These are phyloP conservation scores for Calonectria fujianensis DNA, from an alignment of 2,329 filamentous ascomycete species.

Conservation along the genomic window DNA sequence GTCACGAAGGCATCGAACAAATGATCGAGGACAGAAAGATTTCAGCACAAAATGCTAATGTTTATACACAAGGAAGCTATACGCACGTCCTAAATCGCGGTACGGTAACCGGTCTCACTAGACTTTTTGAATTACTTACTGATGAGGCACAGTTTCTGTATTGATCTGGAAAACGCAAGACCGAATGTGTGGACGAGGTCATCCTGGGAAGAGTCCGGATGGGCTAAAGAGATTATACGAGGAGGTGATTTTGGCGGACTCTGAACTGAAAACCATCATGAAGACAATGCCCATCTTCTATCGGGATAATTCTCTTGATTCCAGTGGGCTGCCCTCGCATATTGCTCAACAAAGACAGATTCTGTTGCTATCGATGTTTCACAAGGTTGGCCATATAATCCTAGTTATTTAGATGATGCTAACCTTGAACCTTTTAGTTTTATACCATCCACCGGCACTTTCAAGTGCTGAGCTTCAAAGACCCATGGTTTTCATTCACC, in stretches of 20 bases:
- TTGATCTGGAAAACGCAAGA: constrained; percentile 36
- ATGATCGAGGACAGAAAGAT: constrained; percentile 13
- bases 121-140: background rate
- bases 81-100: constrained; percentile 1
- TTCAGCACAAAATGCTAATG: background rate
- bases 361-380: constrained; percentile 26
- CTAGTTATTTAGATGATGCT: background rate
- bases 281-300: constrained; percentile 13
- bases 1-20: constrained; percentile 14
- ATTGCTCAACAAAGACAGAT: background rate
- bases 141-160: constrained; percentile 20
- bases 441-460: constrained; percentile 36
- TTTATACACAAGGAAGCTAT: constrained; percentile 32
- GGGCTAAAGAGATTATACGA: constrained; percentile 28
- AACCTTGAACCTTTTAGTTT: background rate
- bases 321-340: background rate
- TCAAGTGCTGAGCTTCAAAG: constrained; percentile 34
- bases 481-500: constrained; percentile 28
- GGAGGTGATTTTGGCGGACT: constrained; percentile 31
- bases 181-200: constrained; percentile 25
- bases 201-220: background rate
- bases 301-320: background rate
- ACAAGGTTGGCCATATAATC: background rate
- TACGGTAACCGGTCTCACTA: background rate
- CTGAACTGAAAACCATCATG: constrained; percentile 21